Evolutionary conservation across 805 yeast species (phyloP), one percentile per base, ranked within the genome.

Genomic region (Kuraishia capsulata): DNA sequence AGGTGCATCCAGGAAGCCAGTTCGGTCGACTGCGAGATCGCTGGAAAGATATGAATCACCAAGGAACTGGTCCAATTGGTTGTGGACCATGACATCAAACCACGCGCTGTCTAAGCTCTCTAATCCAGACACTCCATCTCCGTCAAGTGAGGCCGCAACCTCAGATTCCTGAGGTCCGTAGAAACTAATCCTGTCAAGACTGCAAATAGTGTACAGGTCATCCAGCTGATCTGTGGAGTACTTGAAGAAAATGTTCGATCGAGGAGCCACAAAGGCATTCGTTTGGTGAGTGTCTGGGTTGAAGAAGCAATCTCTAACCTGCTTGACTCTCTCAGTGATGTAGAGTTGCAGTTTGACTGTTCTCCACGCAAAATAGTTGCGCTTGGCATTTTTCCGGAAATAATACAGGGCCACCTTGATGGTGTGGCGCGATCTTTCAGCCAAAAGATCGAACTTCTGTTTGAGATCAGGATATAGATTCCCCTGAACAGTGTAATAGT

Each of bases 311-410:
- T 13, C 32, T 9, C 6, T 14, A 9, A 29, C 14, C 21, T 17
- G 20, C 13, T 18, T 31, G 13, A 5, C 8, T 6, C 19, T 13
- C 14, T 19, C 21, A 21, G 18, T 6, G 20, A 31, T 10, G 19
- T 31, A 31, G 5, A 16, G 11, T 9, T n/a, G 23, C 16, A 35
- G 14, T 21, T 35, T 35, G 14, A 13, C 17, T 19, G 20, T 14
- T 11, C 31, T 13, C 37, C 37, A 35, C 21, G 37, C 30, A 26
- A 25, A 35, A 14, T 35, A 35, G 20, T 35, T 19, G 10, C 14
- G 18, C 26, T 5, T 35, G 16, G 10, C 16, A 21, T 33, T n/a
- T 29, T 8, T 14, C 31, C 16, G 16, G n/a, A 13, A 29, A 19
- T 10, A 4, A 13, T n/a, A 9, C 19, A 31, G 34, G 9, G 13